Evolutionary conservation across 1,139 yeast genomes (phyloP).

Genomic region (Candida neerlandica): DNA sequence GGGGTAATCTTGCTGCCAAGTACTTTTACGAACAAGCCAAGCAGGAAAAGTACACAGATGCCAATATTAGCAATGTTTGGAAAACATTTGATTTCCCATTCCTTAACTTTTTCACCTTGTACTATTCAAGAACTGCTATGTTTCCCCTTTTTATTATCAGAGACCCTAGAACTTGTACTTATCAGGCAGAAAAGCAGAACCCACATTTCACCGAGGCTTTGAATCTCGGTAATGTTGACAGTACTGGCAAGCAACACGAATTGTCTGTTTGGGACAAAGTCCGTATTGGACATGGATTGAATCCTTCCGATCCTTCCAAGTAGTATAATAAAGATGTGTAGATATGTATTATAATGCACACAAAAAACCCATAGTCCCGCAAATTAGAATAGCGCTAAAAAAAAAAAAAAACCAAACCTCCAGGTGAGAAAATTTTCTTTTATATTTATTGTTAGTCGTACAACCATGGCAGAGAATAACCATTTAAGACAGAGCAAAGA

Average conservation of each 20-base stretch:
- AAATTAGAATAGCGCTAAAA: not conserved
- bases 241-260: slow-evolving; percentile 13
- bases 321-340: not conserved
- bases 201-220: slow-evolving; percentile 10
- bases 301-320: slow-evolving; percentile 3
- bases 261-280: slow-evolving; percentile 37
- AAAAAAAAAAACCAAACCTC: not conserved
- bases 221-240: slow-evolving; percentile 14
- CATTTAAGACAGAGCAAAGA: slow-evolving; percentile 19
- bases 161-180: slow-evolving; percentile 39
- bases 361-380: not conserved
- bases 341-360: not conserved
- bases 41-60: slow-evolving; percentile 6
- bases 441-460: not conserved
- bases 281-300: slow-evolving; percentile 33
- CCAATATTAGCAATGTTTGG: slow-evolving; percentile 33
- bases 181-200: slow-evolving; percentile 23
- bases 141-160: slow-evolving; percentile 39
- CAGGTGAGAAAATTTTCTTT: not conserved
- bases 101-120: slow-evolving; percentile 38
- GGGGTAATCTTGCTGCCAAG: slow-evolving; percentile 28
- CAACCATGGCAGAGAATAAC: not conserved
- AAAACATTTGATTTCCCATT: slow-evolving; percentile 41
- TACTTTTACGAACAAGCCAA: slow-evolving; percentile 24
- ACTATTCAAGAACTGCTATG: slow-evolving; percentile 35